Evolutionary conservation across 208 protist genomes (phyloP).

Genomic region (Crithidia brevicula): DNA sequence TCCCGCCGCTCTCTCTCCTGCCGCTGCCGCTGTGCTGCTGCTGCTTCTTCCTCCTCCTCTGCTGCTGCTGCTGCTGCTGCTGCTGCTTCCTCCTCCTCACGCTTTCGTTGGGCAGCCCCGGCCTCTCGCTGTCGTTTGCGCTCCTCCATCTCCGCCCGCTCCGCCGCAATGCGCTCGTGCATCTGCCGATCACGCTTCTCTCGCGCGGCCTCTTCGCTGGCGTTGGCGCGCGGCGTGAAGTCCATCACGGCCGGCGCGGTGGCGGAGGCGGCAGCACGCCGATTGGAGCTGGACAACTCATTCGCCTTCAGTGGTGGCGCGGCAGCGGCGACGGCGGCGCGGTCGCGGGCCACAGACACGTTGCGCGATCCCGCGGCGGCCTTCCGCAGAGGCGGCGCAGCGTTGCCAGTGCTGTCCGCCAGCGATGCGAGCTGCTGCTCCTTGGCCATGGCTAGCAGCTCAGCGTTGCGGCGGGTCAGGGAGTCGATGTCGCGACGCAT

Average conservation of each 20-base stretch:
- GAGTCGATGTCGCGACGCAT: conserved; percentile 86
- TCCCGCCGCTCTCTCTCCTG: conserved; percentile 34
- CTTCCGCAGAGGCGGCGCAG: conserved; percentile 2
- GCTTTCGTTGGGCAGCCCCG: conserved; percentile 18
- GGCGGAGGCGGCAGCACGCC: neutral
- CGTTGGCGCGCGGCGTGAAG: conserved; percentile 41
- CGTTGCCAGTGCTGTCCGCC: conserved; percentile 17
- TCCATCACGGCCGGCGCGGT: conserved; percentile 37
- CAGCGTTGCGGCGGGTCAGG: conserved; percentile 80
- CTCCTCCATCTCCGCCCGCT: conserved; percentile 48
- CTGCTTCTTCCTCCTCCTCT: conserved; percentile 15
- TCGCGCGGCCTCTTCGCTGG: conserved; percentile 32
- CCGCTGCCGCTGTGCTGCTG: conserved; percentile 9
- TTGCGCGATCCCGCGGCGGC: conserved; percentile 8
- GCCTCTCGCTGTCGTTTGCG: conserved; percentile 37
- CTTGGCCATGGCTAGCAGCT: conserved; percentile 77
- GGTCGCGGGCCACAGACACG: conserved; percentile 5
- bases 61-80: conserved; percentile 12
- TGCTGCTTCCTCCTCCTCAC: conserved; percentile 20
- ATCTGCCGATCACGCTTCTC: conserved; percentile 46
- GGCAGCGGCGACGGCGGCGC: neutral
- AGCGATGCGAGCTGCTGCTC: conserved; percentile 70
- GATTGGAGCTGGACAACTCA: neutral
- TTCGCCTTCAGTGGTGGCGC: neutral
- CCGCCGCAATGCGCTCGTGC: conserved; percentile 43